Evolutionary conservation across 1,284 basidiomycete species (phyloP), one percentile per base, ranked within the genome.

Genomic region (Tylopilus sp.): DNA sequence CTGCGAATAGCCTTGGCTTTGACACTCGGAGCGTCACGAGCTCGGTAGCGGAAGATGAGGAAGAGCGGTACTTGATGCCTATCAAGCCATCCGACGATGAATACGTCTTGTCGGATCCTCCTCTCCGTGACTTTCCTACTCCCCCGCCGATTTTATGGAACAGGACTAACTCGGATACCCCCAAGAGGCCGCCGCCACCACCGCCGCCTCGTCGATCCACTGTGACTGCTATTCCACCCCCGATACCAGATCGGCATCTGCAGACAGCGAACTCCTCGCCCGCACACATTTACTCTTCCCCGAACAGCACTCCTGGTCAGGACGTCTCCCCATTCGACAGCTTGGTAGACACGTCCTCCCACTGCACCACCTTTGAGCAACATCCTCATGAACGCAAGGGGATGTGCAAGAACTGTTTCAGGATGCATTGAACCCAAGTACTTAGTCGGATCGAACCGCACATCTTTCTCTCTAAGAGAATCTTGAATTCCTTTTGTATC

Each of bases 1-100:
- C 55, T 31, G 62, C 56, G 3, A 65, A 50, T 5, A 64, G 52
- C 43, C 37, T 62, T 21, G 42, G 49, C n/a, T 65, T 73, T 36
- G 78, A 79, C 44, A 57, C 65, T 12, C 70, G 62, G 39, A 79
- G 76, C 55, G 65, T 77, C 39, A 63, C 69, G 20, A 78, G 71
- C 52, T 71, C 68, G 46, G 59, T 67, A 10, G 62, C 69, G 4
- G 77, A 76, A 30, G 73, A 74, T 14, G 70, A 73, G 33, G 73
- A 76, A 41, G 68, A 70, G 44, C 61, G 63, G 30, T 53, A 59
- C 36, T 42, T 71, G 46, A 56, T 71, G 57, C 63, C 68, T 15
- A 42, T 55, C 12, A 67, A 61, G 37, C 30, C 52, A 38, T 44
- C 47, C 7, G 54, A 64, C 2, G 54, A 66, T 1, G 60, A 68